Conservation (phyloP, 176 grass and related monocot species). For the Bonia amplexicaulis region DNA sequence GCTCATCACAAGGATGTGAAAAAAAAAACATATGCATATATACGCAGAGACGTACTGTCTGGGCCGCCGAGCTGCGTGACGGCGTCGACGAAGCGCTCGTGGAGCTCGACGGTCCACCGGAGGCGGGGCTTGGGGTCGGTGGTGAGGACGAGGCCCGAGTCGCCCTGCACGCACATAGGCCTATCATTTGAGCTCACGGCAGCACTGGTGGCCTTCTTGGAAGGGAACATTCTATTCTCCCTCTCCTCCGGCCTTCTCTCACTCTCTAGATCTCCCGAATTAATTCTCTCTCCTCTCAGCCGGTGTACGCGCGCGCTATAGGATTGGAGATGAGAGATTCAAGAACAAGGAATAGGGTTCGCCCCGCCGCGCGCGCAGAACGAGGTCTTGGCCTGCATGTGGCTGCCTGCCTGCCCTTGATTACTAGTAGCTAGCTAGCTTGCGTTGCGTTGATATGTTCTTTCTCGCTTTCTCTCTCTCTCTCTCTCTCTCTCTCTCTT, state of each 20-base stretch:
- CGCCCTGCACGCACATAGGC: slow-evolving; percentile 59
- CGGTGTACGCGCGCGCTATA: slow-evolving; percentile 2
- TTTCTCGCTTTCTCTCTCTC: slow-evolving; percentile 10
- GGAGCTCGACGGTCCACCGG: slow-evolving; percentile 97
- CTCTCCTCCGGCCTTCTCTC: not conserved
- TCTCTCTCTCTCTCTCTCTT: slow-evolving; percentile 12
- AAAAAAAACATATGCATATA: not conserved
- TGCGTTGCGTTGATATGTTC: slow-evolving; percentile 19
- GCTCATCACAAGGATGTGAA: not conserved
- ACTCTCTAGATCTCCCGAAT: slow-evolving; percentile 46
- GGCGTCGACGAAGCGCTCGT: slow-evolving; percentile 97
- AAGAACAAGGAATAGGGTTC: slow-evolving; percentile 99
- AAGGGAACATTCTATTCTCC: slow-evolving; percentile 83
- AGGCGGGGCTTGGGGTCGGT: slow-evolving; percentile 97
- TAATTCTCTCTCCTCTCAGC: slow-evolving; percentile 52
- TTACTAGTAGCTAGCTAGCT: not conserved
- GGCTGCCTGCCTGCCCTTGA: slow-evolving; percentile 13
- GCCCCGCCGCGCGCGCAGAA: slow-evolving; percentile 13
- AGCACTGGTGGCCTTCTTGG: slow-evolving; percentile 66
- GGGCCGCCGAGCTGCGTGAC: slow-evolving; percentile 95
- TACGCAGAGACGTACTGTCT: slow-evolving; percentile 50
- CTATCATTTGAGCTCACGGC: slow-evolving; percentile 62
- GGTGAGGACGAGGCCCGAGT: slow-evolving; percentile 89
- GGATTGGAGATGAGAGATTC: slow-evolving; percentile 86
- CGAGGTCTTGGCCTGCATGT: slow-evolving; percentile 22